A percentile compares a stretch with the other conserved stretches of the same genome.
phyloP scores from a whole-genome alignment of 305 asterid species.

The Plantago coronopus region DNA sequence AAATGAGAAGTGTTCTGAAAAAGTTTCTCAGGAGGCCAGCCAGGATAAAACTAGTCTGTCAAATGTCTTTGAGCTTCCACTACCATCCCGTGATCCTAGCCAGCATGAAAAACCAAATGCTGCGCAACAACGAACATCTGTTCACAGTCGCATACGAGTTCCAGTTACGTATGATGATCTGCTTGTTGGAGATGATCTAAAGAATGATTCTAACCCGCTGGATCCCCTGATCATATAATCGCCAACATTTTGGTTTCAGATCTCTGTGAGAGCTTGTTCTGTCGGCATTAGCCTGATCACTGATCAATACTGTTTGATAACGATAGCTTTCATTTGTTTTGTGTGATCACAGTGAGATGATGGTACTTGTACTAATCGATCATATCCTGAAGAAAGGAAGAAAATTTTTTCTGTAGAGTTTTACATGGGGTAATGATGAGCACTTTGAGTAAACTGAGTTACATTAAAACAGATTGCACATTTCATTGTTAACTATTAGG shows the following conservation, averaged over 20 bases:
- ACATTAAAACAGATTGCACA: no score
- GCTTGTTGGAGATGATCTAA: constrained; percentile 34
- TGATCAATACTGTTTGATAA: no score
- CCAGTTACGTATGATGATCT: constrained; percentile 78
- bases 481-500: no score
- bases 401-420: no score
- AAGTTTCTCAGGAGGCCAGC: constrained; percentile 13
- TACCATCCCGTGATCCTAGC: constrained; percentile 27
- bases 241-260: constrained; percentile 1
- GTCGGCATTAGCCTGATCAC: no score
- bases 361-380: no score
- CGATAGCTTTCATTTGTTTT: no score
- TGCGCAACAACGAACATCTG: constrained; percentile 40
- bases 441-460: no score
- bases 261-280: no score
- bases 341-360: no score
- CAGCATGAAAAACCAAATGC: constrained; percentile 25
- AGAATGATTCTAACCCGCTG: constrained; percentile 25
- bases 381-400: no score
- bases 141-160: constrained; percentile 64
- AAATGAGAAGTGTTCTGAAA: constrained; percentile 26
- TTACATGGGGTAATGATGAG: no score
- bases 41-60: constrained; percentile 14
- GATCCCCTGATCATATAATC: neutral
- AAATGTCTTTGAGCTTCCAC: constrained; percentile 23